Base-by-base conservation (phyloP, 805 yeast species). In the Lachancea sp. region DNA sequence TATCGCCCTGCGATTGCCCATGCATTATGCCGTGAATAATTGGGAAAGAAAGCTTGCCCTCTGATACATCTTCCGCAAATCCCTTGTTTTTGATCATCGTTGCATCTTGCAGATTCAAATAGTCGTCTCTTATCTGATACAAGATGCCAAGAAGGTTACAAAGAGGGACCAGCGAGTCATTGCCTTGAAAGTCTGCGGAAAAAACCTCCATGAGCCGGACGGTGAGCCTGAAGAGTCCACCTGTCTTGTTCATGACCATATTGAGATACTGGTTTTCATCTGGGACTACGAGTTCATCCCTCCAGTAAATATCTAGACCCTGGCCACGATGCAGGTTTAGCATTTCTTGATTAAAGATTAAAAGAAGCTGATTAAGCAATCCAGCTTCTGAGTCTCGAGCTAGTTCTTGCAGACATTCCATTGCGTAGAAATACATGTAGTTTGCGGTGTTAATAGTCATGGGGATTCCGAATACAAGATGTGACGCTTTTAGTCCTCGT, bases 211-310 rank as follows among this genome's bases (percentile, higher is more conserved):
- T 71, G 31, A 89, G 63, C 48, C 80, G 69, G 2, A 84, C 78
- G 0, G 91, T 80, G 30, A 90, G 67, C 50, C 96, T 70, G 58
- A 88, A 85, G 30, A 90, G 68, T 0, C 97, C 97, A 1, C 95
- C 96, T 0, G 97, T 90, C 54, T 84, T 90, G 58, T 87, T 81
- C 74, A 77, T 76, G 8, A 85, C 95, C 96, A 91, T 90, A 32
- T 72, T 72, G 29, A 81, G 60, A 57, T 90, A 90, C 56, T 85
- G 79, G 1, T 63, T 60, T 48, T 80, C 83, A 3, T 70, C 67
- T 0, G 93, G 93, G 38, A 82, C 71, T 13, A 53, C 46, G 27
- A 70, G 56, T 25, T 73, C 68, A 46, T 88, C 95, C 50, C 97
- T 71, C 96, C 97, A 90, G 62, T 81, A 83, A 17, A 90, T 72